Conservation (phyloP, 805 yeast species). For the Sugiyamaella mastotermitis region DNA sequence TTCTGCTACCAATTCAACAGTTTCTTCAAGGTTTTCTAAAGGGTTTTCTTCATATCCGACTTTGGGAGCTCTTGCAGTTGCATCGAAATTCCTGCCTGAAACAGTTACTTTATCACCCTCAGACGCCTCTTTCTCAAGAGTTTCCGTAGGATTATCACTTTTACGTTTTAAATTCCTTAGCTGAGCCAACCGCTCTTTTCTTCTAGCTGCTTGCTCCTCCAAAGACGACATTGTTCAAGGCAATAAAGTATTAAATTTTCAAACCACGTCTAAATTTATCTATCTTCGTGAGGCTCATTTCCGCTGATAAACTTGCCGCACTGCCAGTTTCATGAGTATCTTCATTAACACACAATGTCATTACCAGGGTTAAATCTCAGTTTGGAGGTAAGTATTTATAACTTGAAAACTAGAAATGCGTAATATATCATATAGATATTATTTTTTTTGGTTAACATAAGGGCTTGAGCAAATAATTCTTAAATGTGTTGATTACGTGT, state of each 20-base stretch:
- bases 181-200: slow-evolving; percentile 29
- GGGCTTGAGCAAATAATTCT: too few species aligned
- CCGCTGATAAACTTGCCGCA: too few species aligned
- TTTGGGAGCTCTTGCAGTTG: slow-evolving; percentile 22
- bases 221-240: slow-evolving; percentile 11
- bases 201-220: slow-evolving; percentile 25
- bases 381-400: slow-evolving; percentile 7
- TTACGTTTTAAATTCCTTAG: slow-evolving; percentile 25
- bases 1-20: slow-evolving; percentile 34
- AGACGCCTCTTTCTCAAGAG: not conserved
- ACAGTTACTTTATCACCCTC: slow-evolving; percentile 1
- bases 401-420: not conserved
- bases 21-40: slow-evolving; percentile 26
- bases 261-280: too few species aligned
- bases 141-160: slow-evolving; percentile 7
- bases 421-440: slow-evolving; percentile 3
- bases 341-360: too few species aligned
- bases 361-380: slow-evolving; percentile 16
- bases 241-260: too few species aligned
- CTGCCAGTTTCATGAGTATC: too few species aligned
- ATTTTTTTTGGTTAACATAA: too few species aligned
- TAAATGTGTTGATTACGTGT: too few species aligned
- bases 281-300: too few species aligned
- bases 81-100: slow-evolving; percentile 26
- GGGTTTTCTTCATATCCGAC: slow-evolving; percentile 27